Base-by-base conservation (phyloP, 2,329 filamentous ascomycete genomes). In the Akanthomyces muscarius region DNA sequence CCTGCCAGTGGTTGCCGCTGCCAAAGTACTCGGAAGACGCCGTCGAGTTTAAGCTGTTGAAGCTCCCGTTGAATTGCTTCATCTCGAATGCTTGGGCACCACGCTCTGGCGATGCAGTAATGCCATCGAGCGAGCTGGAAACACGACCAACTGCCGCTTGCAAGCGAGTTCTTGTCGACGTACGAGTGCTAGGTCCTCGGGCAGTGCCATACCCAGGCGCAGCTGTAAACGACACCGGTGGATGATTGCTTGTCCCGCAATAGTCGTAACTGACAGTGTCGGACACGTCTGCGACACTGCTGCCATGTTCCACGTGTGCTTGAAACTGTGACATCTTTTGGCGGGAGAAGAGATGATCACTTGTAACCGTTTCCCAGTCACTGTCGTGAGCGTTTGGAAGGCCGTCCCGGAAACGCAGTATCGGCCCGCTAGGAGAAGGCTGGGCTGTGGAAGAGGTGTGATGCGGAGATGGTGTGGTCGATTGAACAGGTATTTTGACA, bases 241-340 rank as follows among this genome's bases (percentile, higher is more conserved):
- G 53, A 2, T 54, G 25, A 36, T 36, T 18, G 33, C 45, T n/a
- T 38, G 47, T 33, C 14, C 56, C 25, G 45, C 36, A 45, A 45
- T 51, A 36, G 38, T 28, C 51, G 8, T 56, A 64, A 21, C 54
- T 58, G 7, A 47, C 18, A 8, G 65, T 65, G 50, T 81, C 79
- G 0, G 80, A 81, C 7, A 77, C 73, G 63, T 81, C 75, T 2
- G 80, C 80, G 25, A 82, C 66, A 62, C 80, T 82, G 65, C 76
- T 80, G 11, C 79, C 78, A 16, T 63, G 67, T 30, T 66, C 65
- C 60, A 67, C 61, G 21, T 62, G 41, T 14, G 50, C 4, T 28
- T 21, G 59, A 11, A 45, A 53, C 8, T 53, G 47, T 5, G 28
- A 14, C 14, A 10, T 25, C 16, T 51, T 60, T 33, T 52, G 38